phyloP scores from a whole-genome alignment of 2,329 filamentous ascomycete species.

The Ophiostoma pallidulum region DNA sequence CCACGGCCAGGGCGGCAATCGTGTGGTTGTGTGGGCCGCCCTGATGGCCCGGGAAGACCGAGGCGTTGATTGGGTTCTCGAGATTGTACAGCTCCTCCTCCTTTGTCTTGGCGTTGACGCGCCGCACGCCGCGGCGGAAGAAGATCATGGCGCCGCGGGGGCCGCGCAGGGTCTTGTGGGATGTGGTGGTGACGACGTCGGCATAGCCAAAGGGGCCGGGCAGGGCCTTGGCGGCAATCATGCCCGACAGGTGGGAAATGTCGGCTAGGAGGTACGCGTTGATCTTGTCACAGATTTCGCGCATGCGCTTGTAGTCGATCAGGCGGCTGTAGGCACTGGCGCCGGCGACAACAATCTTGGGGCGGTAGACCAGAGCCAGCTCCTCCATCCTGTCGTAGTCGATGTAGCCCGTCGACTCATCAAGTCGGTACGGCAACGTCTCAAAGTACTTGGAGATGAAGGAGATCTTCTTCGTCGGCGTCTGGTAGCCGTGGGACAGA shows the following conservation, averaged over 20 bases:
- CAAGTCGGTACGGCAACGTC: conserved; percentile 86
- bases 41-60: conserved; percentile 96
- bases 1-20: conserved; percentile 89
- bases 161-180: conserved; percentile 92
- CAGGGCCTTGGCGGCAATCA: conserved; percentile 85
- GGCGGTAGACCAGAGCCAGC: conserved; percentile 78
- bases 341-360: conserved; percentile 90
- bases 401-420: conserved; percentile 85
- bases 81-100: conserved; percentile 82
- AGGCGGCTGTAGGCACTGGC: conserved; percentile 92
- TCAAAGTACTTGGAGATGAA: conserved; percentile 98
- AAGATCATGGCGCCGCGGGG: conserved; percentile 97
- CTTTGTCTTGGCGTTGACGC: conserved; percentile 74
- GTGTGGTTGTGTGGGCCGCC: conserved; percentile 98
- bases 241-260: conserved; percentile 94
- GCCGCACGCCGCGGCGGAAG: conserved; percentile 85
- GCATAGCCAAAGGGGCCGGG: conserved; percentile 81
- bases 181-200: conserved; percentile 95
- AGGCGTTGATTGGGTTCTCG: conserved; percentile 86
- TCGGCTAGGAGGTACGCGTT: conserved; percentile 90
- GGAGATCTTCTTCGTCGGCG: conserved; percentile 89
- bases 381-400: conserved; percentile 91
- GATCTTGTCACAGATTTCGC: conserved; percentile 80
- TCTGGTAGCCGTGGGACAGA: conserved; percentile 95
- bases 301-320: conserved; percentile 91